Conservation (phyloP, 2,329 filamentous ascomycete genomes). For the Atkinsonella texensis region DNA sequence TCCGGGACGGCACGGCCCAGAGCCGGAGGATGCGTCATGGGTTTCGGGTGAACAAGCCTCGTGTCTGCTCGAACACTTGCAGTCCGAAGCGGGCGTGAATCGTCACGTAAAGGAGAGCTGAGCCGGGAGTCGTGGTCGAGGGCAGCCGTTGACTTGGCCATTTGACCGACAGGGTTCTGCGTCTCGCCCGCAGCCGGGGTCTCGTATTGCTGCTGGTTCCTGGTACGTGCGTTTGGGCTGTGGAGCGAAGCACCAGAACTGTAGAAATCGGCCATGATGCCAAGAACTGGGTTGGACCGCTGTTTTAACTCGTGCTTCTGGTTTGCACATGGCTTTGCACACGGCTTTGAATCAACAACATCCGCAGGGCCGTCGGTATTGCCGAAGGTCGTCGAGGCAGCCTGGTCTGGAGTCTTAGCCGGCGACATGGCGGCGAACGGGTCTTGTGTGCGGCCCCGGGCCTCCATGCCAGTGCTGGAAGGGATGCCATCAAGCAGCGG, state of each 20-base stretch:
- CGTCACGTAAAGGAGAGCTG: slow-evolving; percentile 6
- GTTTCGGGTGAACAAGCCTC: slow-evolving; percentile 26
- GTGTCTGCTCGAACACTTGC: slow-evolving; percentile 33
- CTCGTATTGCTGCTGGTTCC: slow-evolving; percentile 6
- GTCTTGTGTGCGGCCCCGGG: background rate
- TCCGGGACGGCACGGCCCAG: slow-evolving; percentile 40
- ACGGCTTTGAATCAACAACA: slow-evolving; percentile 1
- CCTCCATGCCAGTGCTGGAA: slow-evolving; percentile 1
- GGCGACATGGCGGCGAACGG: slow-evolving; percentile 8
- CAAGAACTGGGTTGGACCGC: background rate
- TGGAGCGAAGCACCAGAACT: slow-evolving; percentile 6
- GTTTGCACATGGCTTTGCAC: slow-evolving; percentile 1
- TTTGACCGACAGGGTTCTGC: slow-evolving; percentile 4
- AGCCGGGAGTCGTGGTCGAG: slow-evolving; percentile 2
- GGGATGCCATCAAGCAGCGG: background rate
- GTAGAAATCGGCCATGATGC: slow-evolving; percentile 6
- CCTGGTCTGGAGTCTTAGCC: slow-evolving; percentile 7
- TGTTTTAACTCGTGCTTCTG: background rate
- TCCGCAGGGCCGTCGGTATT: slow-evolving; percentile 1
- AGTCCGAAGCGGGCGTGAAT: slow-evolving; percentile 19
- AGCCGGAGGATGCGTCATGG: slow-evolving; percentile 36
- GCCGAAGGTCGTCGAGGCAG: background rate
- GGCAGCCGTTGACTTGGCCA: slow-evolving; percentile 7
- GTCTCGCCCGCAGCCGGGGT: slow-evolving; percentile 3
- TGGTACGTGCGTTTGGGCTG: slow-evolving; percentile 8